Conservation (phyloP, 2,329 filamentous ascomycete species). For the Fusarium cicatricum region DNA sequence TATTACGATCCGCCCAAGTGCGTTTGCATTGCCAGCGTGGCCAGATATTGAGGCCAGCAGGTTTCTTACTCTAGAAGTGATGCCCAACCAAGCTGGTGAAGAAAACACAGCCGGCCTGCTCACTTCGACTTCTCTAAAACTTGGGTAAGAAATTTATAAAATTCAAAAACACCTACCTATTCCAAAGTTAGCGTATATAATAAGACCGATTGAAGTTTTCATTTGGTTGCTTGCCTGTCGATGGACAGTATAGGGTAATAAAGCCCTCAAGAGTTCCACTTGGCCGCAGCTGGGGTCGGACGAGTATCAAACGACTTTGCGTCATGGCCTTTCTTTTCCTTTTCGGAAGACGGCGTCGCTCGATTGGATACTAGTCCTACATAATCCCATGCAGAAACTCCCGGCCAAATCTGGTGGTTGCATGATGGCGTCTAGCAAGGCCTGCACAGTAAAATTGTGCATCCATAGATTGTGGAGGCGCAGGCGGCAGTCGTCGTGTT, state of each 20-base stretch:
- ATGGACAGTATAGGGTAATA: conserved; percentile 37
- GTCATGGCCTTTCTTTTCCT: conserved; percentile 31
- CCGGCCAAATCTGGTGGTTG: conserved; percentile 6
- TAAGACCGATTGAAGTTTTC: too few species aligned
- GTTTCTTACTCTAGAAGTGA: conserved; percentile 12
- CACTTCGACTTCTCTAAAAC: too few species aligned
- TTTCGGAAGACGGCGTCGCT: conserved; percentile 33
- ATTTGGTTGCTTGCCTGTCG: too few species aligned
- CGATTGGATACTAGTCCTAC: conserved; percentile 22
- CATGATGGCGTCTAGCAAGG: conserved; percentile 22
- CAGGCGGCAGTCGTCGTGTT: conserved; percentile 9
- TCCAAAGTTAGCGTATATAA: too few species aligned
- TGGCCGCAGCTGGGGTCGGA: conserved; percentile 28
- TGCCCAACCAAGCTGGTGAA: too few species aligned
- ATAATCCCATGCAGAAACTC: conserved; percentile 18
- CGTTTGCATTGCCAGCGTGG: conserved; percentile 38
- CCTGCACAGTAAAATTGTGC: conserved; percentile 7
- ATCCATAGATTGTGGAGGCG: conserved; percentile 3
- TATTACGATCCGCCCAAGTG: conserved; percentile 28
- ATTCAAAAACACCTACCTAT: too few species aligned
- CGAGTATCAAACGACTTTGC: conserved; percentile 33
- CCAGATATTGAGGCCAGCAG: conserved; percentile 36
- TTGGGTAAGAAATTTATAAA: too few species aligned
- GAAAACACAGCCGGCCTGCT: too few species aligned
- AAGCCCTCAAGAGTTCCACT: conserved; percentile 30